phyloP scores from a whole-genome alignment of 116 monocot species.

The Dioscorea cayenensis region DNA sequence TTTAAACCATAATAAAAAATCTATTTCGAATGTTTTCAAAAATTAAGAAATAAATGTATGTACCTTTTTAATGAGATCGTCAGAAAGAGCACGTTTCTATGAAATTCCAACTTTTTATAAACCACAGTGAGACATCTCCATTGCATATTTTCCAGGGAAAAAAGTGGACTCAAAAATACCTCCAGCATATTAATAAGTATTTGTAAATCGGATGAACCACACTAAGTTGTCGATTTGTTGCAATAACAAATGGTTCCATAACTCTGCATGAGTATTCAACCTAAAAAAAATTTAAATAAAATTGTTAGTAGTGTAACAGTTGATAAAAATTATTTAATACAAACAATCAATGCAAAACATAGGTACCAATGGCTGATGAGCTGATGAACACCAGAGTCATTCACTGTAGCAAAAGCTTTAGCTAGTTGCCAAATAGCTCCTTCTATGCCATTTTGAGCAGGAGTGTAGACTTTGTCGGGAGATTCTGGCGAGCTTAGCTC shows the following conservation, averaged over 20 bases:
- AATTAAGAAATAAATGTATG: too few species aligned
- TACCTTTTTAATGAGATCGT: constrained; percentile 72
- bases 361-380: constrained; percentile 76
- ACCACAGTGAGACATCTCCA: constrained; percentile 56
- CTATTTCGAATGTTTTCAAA: too few species aligned
- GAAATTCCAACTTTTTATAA: constrained; percentile 74
- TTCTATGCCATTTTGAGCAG: constrained; percentile 32
- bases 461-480: constrained; percentile 49
- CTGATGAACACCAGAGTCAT: constrained; percentile 64
- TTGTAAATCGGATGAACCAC: constrained; percentile 68
- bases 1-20: too few species aligned
- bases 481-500: constrained; percentile 68
- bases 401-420: constrained; percentile 57
- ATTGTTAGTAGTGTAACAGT: too few species aligned
- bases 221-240: constrained; percentile 84
- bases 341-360: background rate
- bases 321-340: too few species aligned
- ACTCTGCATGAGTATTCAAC: constrained; percentile 74
- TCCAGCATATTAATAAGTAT: constrained; percentile 54
- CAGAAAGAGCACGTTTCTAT: constrained; percentile 50
- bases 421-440: constrained; percentile 58
- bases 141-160: constrained; percentile 45
- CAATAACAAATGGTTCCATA: constrained; percentile 83
- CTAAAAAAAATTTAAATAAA: constrained; percentile 10
- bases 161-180: constrained; percentile 62